Conservation (phyloP, 768 basidiomycete genomes). For the Steccherinum ochraceum region DNA sequence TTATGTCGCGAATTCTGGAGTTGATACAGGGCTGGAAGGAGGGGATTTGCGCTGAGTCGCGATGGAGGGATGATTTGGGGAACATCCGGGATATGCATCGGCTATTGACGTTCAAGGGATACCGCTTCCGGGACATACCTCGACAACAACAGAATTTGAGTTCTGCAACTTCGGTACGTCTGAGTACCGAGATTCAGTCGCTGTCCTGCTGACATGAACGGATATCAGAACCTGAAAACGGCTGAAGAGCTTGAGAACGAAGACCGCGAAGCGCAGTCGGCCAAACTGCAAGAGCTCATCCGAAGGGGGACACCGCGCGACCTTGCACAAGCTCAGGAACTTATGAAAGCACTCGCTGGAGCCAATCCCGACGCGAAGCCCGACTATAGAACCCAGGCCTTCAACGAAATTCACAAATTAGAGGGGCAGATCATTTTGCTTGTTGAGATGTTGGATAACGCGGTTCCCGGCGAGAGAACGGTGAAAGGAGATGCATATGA, state of each 20-base stretch:
- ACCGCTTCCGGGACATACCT: conserved; percentile 57
- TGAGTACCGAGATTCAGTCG: background rate
- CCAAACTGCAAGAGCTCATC: conserved; percentile 98
- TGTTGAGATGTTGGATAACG: conserved; percentile 96
- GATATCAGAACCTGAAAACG: conserved; percentile 82
- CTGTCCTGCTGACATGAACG: background rate
- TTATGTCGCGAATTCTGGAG: conserved; percentile 92
- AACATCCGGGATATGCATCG: conserved; percentile 99
- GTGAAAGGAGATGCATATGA: conserved; percentile 91
- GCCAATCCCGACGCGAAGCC: conserved; percentile 93
- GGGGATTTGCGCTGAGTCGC: conserved; percentile 78
- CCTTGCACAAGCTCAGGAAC: conserved; percentile 89
- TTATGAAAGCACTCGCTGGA: conserved; percentile 94
- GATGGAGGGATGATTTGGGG: conserved; percentile 94
- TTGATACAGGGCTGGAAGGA: conserved; percentile 94
- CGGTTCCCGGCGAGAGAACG: conserved; percentile 74
- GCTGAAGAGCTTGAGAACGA: conserved; percentile 96
- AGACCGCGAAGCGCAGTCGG: conserved; percentile 90
- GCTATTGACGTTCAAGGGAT: conserved; percentile 89
- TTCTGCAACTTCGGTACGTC: conserved; percentile 37
- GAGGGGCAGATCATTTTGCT: conserved; percentile 94
- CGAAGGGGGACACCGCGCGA: conserved; percentile 94
- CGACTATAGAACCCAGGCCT: conserved; percentile 86
- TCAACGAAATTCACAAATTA: conserved; percentile 87
- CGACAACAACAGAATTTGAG: conserved; percentile 23